These are phyloP conservation scores for Gautieria morchelliformis DNA, from an alignment of 768 basidiomycete species.

Conservation along the genomic window DNA sequence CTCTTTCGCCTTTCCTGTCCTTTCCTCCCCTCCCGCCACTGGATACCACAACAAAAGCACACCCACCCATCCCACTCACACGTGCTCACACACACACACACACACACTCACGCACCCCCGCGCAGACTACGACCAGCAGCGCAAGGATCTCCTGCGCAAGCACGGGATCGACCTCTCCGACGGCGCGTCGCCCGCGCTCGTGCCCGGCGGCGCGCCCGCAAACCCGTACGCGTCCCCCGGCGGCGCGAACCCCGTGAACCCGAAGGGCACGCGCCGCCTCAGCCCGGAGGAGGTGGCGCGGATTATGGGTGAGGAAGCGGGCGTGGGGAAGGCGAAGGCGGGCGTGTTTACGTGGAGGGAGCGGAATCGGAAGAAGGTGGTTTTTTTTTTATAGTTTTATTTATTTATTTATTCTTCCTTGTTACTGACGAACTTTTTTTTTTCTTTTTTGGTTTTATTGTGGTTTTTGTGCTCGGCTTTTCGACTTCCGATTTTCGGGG, in stretches of 20 bases:
- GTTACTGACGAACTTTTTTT: slow-evolving; percentile 13
- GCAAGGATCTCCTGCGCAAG: slow-evolving; percentile 77
- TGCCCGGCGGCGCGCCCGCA: slow-evolving; percentile 36
- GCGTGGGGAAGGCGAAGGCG: slow-evolving; percentile 28
- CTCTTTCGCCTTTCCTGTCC: not conserved
- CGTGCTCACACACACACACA: no score
- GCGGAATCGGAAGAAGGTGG: slow-evolving; percentile 81
- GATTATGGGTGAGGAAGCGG: slow-evolving; percentile 76
- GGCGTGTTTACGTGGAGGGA: slow-evolving; percentile 95
- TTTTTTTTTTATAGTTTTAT: slow-evolving; percentile 11
- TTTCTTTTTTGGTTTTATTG: slow-evolving; percentile 5
- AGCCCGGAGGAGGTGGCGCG: slow-evolving; percentile 74
- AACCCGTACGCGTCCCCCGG: no score
- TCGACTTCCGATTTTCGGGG: no score
- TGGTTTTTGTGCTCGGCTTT: no score
- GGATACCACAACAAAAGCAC: no score
- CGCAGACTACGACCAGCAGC: no score
- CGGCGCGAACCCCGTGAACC: no score
- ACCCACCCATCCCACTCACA: no score
- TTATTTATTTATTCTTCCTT: slow-evolving; percentile 16
- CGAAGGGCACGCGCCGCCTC: slow-evolving; percentile 53
- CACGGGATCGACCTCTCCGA: slow-evolving; percentile 95
- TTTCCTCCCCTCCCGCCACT: no score
- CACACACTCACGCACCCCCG: no score
- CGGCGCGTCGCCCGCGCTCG: slow-evolving; percentile 46